Evolutionary conservation across 805 yeast genomes (phyloP).

Genomic region (Suhomyces sp.): DNA sequence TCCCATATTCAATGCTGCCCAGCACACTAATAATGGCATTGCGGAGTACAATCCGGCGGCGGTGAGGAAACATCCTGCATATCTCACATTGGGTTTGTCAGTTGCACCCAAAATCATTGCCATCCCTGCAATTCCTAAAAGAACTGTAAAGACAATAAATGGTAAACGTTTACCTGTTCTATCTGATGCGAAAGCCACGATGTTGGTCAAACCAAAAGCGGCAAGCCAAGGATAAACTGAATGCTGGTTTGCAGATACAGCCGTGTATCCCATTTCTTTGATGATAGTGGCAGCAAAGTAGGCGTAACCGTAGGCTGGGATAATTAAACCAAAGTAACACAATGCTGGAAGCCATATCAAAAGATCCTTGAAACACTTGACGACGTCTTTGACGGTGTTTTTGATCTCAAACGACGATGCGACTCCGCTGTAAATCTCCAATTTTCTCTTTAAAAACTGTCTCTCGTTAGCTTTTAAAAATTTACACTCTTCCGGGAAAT

Average conservation of each 20-base stretch:
- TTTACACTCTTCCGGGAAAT: conserved; percentile 68
- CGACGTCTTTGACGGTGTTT: conserved; percentile 45
- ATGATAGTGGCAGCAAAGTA: conserved; percentile 70
- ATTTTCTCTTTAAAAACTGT: conserved; percentile 55
- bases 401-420: conserved; percentile 49
- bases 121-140: conserved; percentile 50
- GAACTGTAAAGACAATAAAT: conserved; percentile 38
- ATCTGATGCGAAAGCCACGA: conserved; percentile 57
- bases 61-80: conserved; percentile 62
- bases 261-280: conserved; percentile 58
- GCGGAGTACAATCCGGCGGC: conserved; percentile 59
- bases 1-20: conserved; percentile 60
- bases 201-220: conserved; percentile 66
- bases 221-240: conserved; percentile 84
- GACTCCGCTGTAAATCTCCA: conserved; percentile 48
- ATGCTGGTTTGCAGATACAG: conserved; percentile 72
- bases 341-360: conserved; percentile 56
- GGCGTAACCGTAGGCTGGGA: conserved; percentile 76
- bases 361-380: conserved; percentile 56
- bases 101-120: conserved; percentile 50
- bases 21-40: conserved; percentile 69
- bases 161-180: conserved; percentile 44
- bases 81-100: conserved; percentile 40
- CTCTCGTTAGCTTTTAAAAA: conserved; percentile 51
- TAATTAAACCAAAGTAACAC: conserved; percentile 61